A percentile compares a stretch with the other conserved stretches of the same genome.
Conservation (phyloP, 164 flowering plant genomes). For the Sedum album region DNA sequence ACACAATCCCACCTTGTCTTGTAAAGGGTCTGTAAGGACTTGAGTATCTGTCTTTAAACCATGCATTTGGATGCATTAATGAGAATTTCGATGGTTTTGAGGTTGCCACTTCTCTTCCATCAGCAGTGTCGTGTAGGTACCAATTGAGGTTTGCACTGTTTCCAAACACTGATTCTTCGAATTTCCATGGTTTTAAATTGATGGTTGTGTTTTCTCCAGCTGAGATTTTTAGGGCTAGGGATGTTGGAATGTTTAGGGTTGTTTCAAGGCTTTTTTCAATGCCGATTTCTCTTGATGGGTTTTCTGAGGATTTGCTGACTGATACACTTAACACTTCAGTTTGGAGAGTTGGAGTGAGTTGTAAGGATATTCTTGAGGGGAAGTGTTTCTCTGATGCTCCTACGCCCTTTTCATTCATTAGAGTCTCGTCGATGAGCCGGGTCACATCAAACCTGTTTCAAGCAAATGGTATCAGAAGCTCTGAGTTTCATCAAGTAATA, state of each 20-base stretch:
- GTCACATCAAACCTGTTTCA: slow-evolving; percentile 55
- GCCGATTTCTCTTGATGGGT: slow-evolving; percentile 56
- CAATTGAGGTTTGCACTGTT: slow-evolving; percentile 53
- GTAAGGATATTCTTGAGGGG: slow-evolving; percentile 72
- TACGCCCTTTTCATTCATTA: slow-evolving; percentile 51
- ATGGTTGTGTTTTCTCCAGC: slow-evolving; percentile 48
- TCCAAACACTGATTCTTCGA: slow-evolving; percentile 68
- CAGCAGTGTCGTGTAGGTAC: slow-evolving; percentile 63
- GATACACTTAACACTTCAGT: slow-evolving; percentile 54
- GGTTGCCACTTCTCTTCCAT: slow-evolving; percentile 70
- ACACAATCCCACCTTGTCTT: slow-evolving; percentile 77
- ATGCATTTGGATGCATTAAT: slow-evolving; percentile 55
- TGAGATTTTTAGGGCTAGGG: slow-evolving; percentile 34
- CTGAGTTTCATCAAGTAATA: no score
- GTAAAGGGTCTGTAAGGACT: slow-evolving; percentile 72
- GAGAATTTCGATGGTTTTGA: slow-evolving; percentile 61
- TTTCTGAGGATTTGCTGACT: slow-evolving; percentile 79
- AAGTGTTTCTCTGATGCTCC: slow-evolving; percentile 79
- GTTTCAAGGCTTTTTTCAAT: slow-evolving; percentile 47
- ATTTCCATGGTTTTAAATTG: no score
- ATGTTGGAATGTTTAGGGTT: slow-evolving; percentile 41
- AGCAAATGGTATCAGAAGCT: neutral
- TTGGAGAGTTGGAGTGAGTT: slow-evolving; percentile 62
- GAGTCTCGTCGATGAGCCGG: slow-evolving; percentile 44
- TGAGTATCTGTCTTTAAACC: slow-evolving; percentile 78